A percentile compares a stretch with the other conserved stretches of the same genome.
These are phyloP conservation scores for Halophytophthora batemanensis DNA, from an alignment of 352 stramenopile species.

Conservation along the genomic window DNA sequence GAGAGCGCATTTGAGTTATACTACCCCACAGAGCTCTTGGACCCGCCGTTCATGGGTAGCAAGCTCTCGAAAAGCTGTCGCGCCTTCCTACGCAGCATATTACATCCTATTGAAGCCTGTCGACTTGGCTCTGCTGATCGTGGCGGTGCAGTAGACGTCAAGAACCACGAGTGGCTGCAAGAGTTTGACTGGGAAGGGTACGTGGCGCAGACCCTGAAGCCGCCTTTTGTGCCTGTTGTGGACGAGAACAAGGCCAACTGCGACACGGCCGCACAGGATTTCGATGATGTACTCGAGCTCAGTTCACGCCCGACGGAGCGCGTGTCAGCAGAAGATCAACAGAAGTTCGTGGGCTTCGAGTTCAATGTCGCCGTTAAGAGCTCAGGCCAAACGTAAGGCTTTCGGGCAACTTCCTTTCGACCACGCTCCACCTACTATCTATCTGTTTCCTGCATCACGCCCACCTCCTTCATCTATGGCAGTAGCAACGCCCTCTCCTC, in stretches of 20 bases:
- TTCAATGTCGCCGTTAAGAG: conserved; percentile 47
- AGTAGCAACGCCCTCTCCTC: too few species aligned
- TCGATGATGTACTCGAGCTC: conserved; percentile 59
- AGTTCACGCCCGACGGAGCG: conserved; percentile 24
- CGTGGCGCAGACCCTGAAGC: conserved; percentile 22
- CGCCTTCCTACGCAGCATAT: conserved; percentile 42
- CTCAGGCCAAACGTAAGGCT: conserved; percentile 13
- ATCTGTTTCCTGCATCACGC: too few species aligned
- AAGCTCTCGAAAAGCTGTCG: conserved; percentile 29
- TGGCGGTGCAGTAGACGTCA: conserved; percentile 36
- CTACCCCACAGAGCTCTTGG: conserved; percentile 51
- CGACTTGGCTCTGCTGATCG: conserved; percentile 29
- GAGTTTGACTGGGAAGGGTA: conserved; percentile 60
- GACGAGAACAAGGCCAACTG: conserved; percentile 63
- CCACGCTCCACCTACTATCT: conserved; percentile 1
- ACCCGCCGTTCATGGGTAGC: conserved; percentile 10
- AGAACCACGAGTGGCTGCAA: conserved; percentile 50
- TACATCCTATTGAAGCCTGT: conserved; percentile 43
- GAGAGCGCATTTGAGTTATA: conserved; percentile 34
- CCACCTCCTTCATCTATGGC: too few species aligned
- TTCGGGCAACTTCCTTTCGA: neutral
- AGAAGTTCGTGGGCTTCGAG: conserved; percentile 53
- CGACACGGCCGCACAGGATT: conserved; percentile 56
- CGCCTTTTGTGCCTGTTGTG: conserved; percentile 50
- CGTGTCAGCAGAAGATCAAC: conserved; percentile 45